These are phyloP conservation scores for Yamadazyma dushanensis DNA, from an alignment of 1,139 yeast species.

Conservation along the genomic window DNA sequence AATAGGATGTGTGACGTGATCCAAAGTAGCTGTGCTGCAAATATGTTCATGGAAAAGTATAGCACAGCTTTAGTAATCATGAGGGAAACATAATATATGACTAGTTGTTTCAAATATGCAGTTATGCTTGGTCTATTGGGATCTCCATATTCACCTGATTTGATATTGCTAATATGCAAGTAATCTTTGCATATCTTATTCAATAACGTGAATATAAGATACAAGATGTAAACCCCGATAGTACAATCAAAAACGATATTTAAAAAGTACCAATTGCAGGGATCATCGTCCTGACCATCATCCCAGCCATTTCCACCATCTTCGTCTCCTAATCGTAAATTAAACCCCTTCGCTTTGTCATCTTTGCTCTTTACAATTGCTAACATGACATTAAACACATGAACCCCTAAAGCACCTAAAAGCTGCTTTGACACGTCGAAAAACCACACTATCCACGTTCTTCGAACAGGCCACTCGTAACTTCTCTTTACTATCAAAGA, in stretches of 20 bases:
- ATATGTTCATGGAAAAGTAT: slow-evolving; percentile 39
- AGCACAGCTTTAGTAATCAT: slow-evolving; percentile 62
- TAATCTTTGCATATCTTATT: slow-evolving; percentile 41
- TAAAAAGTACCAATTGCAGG: slow-evolving; percentile 90
- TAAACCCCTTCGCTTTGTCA: slow-evolving; percentile 19
- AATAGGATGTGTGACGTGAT: slow-evolving; percentile 48
- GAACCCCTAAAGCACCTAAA: slow-evolving; percentile 83
- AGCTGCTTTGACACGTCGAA: slow-evolving; percentile 90
- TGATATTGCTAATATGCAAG: slow-evolving; percentile 50
- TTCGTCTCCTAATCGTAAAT: not conserved
- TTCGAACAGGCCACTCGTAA: slow-evolving; percentile 72
- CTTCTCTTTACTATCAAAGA: slow-evolving; percentile 74
- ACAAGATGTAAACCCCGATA: slow-evolving; percentile 86
- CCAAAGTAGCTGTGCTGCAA: slow-evolving; percentile 44
- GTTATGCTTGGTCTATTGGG: slow-evolving; percentile 58
- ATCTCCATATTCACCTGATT: slow-evolving; percentile 82
- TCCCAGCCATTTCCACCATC: slow-evolving; percentile 13
- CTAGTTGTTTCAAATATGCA: slow-evolving; percentile 73
- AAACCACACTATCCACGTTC: slow-evolving; percentile 88
- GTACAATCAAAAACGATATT: slow-evolving; percentile 90
- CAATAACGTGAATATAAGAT: slow-evolving; percentile 46
- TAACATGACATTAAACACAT: slow-evolving; percentile 71
- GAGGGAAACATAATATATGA: slow-evolving; percentile 63
- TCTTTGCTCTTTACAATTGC: slow-evolving; percentile 55
- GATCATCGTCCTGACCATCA: slow-evolving; percentile 40